Evolutionary conservation across 1,139 yeast genomes (phyloP).

Genomic region (Wickerhamiella infanticola): DNA sequence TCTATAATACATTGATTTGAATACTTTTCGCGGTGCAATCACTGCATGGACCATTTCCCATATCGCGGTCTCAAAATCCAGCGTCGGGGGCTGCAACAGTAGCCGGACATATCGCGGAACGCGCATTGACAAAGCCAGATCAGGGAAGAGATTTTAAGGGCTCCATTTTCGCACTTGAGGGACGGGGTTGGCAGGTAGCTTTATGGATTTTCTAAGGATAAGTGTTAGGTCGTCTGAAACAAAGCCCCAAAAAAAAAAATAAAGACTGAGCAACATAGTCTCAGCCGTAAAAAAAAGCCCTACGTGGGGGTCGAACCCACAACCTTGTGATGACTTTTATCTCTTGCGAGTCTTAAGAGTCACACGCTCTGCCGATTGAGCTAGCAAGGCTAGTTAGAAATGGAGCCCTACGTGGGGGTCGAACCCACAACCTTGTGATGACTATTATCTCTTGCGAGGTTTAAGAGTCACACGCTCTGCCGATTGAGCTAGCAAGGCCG

Average conservation of each 20-base stretch:
- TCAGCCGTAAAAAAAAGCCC: not conserved
- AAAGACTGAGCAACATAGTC: too few species aligned
- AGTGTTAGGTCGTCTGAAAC: too few species aligned
- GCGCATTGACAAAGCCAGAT: conserved; percentile 10
- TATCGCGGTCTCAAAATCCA: conserved; percentile 81
- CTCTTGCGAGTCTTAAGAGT: conserved; percentile 1
- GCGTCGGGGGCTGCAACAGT: conserved; percentile 57
- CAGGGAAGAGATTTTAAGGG: not conserved
- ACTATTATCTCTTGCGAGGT: conserved; percentile 5
- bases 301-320: conserved; percentile 2
- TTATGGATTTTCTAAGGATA: too few species aligned
- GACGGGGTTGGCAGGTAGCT: conserved; percentile 3
- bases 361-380: conserved; percentile 1
- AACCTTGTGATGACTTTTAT: conserved; percentile 1
- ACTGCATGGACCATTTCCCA: conserved; percentile 78
- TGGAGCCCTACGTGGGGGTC: conserved; percentile 19
- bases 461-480: conserved; percentile 17
- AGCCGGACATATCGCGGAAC: conserved; percentile 26
- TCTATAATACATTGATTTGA: conserved; percentile 66
- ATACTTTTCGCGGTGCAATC: conserved; percentile 65
- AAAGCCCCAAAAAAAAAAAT: too few species aligned
- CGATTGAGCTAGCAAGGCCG: conserved; percentile 13
- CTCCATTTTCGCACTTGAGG: too few species aligned
- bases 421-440: conserved; percentile 19
- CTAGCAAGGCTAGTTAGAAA: conserved; percentile 2